A percentile compares a stretch with the other conserved stretches of the same genome.
Conservation (phyloP, 768 basidiomycete species). For the Trametes maxima region DNA sequence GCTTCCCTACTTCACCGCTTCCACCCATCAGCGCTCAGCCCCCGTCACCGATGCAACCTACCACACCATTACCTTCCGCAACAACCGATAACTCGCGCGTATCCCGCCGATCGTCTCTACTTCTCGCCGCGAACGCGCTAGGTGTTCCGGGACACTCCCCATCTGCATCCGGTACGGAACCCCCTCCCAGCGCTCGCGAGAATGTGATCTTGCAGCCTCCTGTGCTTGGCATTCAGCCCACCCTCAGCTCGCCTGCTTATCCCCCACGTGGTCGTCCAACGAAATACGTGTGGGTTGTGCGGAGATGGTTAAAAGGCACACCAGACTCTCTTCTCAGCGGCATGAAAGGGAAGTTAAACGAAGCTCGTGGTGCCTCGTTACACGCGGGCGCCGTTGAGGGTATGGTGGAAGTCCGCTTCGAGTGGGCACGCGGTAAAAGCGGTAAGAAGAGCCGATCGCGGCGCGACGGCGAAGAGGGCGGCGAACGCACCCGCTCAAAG, state of each 20-base stretch:
- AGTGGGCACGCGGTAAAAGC: conserved; percentile 65
- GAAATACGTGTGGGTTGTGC: conserved; percentile 75
- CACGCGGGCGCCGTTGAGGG: conserved; percentile 28
- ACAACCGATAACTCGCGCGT: conserved; percentile 8
- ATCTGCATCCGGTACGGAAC: conserved; percentile 12
- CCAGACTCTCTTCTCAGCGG: conserved; percentile 49
- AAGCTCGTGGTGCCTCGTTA: conserved; percentile 21
- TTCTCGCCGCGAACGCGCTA: conserved; percentile 4
- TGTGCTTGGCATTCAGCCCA: conserved; percentile 71
- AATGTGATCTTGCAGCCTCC: conserved; percentile 41
- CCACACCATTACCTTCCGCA: conserved; percentile 5
- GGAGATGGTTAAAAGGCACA: conserved; percentile 70
- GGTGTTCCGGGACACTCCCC: conserved; percentile 8
- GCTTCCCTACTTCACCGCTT: conserved; percentile 31
- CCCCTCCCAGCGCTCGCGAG: conserved; percentile 12
- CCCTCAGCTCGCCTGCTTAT: conserved; percentile 51
- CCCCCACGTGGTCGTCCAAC: conserved; percentile 43
- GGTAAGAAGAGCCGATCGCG: conserved; percentile 27
- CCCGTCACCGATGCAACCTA: conserved; percentile 8
- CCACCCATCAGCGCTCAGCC: conserved; percentile 12
- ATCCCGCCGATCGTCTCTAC: conserved; percentile 15
- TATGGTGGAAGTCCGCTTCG: conserved; percentile 70
- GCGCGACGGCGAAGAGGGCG: conserved; percentile 30
- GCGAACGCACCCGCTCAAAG: conserved; percentile 8
- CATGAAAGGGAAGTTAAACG: conserved; percentile 43